A percentile compares a stretch with the other conserved stretches of the same genome.
These are phyloP conservation scores for Fulvia fulva DNA, from an alignment of 2,329 filamentous ascomycete genomes.

Conservation along the genomic window DNA sequence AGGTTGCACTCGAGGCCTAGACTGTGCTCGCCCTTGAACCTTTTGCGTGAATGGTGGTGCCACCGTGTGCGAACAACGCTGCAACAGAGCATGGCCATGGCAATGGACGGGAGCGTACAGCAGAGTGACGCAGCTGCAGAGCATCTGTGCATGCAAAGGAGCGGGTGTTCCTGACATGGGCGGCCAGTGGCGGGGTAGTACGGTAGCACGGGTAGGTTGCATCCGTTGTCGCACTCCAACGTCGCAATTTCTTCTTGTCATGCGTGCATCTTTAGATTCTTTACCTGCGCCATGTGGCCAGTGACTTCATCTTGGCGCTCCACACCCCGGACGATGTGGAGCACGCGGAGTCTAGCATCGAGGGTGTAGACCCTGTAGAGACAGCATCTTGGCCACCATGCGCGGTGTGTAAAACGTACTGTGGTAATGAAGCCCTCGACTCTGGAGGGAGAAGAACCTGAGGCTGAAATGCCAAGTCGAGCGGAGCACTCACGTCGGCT, in stretches of 20 bases:
- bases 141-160: background rate
- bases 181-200: no score
- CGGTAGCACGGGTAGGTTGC: conserved; percentile 5
- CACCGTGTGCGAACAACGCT: background rate
- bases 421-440: no score
- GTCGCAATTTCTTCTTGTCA: background rate
- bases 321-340: background rate
- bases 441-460: no score
- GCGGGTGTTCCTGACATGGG: conserved; percentile 1
- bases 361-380: background rate
- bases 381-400: background rate
- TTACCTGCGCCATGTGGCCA: background rate
- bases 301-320: background rate
- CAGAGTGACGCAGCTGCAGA: background rate
- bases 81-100: background rate
- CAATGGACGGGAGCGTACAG: no score
- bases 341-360: background rate
- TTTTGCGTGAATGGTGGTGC: background rate
- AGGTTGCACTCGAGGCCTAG: background rate
- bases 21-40: background rate
- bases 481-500: background rate
- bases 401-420: no score
- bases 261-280: no score
- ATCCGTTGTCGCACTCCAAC: background rate
- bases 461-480: no score